Evolutionary conservation across 208 protist species (phyloP).

Genomic region (Wallacemonas sp.): DNA sequence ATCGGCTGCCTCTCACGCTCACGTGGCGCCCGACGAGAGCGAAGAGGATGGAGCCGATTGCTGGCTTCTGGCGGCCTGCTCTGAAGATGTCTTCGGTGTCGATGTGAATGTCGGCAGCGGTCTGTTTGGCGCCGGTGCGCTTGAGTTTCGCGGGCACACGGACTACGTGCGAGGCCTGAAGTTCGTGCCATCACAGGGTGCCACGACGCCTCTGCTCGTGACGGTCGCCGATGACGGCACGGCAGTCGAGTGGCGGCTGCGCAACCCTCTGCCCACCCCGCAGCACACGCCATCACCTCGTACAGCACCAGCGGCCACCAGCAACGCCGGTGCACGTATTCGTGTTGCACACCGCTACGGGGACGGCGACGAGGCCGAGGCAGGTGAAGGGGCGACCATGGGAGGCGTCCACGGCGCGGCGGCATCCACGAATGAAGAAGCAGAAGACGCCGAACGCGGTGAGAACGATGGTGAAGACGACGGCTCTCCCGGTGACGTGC

Average conservation of each 20-base stretch:
- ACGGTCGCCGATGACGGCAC: conserved; percentile 84
- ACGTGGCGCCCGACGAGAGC: no score
- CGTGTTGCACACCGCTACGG: neutral
- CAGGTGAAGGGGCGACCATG: neutral
- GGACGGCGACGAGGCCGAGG: neutral
- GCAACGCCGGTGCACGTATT: neutral
- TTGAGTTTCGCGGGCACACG: conserved; percentile 57
- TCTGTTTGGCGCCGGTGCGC: conserved; percentile 42
- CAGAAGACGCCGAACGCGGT: neutral
- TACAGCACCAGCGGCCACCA: neutral
- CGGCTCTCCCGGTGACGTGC: neutral
- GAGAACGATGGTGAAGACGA: neutral
- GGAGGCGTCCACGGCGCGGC: neutral
- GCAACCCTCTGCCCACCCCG: neutral
- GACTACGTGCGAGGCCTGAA: conserved; percentile 85
- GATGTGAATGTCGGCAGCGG: conserved; percentile 38
- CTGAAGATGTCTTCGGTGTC: conserved; percentile 75
- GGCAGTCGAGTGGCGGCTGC: conserved; percentile 67
- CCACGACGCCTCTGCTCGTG: conserved; percentile 31
- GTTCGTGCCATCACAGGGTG: conserved; percentile 22
- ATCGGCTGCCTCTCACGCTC: no score
- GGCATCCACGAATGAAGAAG: neutral
- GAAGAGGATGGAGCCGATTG: conserved; percentile 8
- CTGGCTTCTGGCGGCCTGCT: conserved; percentile 79
- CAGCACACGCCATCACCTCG: neutral